These are phyloP conservation scores for Astrothelium subdiscretum DNA, from an alignment of 495 filamentous ascomycete species.

Conservation along the genomic window DNA sequence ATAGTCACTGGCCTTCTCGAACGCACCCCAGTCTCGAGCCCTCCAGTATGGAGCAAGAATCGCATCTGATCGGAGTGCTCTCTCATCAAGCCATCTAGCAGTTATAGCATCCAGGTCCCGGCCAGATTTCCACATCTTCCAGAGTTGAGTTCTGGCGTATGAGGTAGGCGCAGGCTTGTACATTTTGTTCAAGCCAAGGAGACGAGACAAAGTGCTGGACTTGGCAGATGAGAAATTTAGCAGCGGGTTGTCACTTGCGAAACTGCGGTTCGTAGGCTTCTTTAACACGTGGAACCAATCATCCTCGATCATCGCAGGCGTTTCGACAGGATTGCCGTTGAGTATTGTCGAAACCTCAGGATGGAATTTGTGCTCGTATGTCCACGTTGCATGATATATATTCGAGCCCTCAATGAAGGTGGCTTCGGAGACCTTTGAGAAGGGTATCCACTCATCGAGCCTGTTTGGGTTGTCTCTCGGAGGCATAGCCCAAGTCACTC, in stretches of 20 bases:
- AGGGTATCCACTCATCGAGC: slow-evolving; percentile 47
- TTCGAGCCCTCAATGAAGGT: slow-evolving; percentile 44
- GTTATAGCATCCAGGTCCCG: slow-evolving; percentile 49
- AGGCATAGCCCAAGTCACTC: slow-evolving; percentile 48
- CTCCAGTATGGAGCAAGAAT: slow-evolving; percentile 48
- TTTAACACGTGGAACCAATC: slow-evolving; percentile 44
- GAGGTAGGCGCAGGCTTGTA: slow-evolving; percentile 46
- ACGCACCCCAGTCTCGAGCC: slow-evolving; percentile 41
- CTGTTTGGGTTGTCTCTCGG: slow-evolving; percentile 41
- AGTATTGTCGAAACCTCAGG: slow-evolving; percentile 47
- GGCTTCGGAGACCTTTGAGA: slow-evolving; percentile 47
- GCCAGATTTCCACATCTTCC: slow-evolving; percentile 53
- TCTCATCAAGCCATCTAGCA: slow-evolving; percentile 53
- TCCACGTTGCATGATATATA: slow-evolving; percentile 44
- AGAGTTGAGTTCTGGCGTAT: slow-evolving; percentile 46
- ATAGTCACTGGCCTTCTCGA: slow-evolving; percentile 42
- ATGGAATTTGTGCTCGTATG: slow-evolving; percentile 53
- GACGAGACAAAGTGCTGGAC: slow-evolving; percentile 36
- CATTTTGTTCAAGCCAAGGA: slow-evolving; percentile 38
- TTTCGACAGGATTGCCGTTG: slow-evolving; percentile 42
- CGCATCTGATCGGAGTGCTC: slow-evolving; percentile 42
- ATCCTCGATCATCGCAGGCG: slow-evolving; percentile 47
- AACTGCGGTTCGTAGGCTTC: slow-evolving; percentile 44
- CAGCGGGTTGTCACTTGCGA: slow-evolving; percentile 46
- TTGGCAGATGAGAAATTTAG: slow-evolving; percentile 38